Base-by-base conservation (phyloP, 768 basidiomycete genomes). In the Agrocybe praecox region DNA sequence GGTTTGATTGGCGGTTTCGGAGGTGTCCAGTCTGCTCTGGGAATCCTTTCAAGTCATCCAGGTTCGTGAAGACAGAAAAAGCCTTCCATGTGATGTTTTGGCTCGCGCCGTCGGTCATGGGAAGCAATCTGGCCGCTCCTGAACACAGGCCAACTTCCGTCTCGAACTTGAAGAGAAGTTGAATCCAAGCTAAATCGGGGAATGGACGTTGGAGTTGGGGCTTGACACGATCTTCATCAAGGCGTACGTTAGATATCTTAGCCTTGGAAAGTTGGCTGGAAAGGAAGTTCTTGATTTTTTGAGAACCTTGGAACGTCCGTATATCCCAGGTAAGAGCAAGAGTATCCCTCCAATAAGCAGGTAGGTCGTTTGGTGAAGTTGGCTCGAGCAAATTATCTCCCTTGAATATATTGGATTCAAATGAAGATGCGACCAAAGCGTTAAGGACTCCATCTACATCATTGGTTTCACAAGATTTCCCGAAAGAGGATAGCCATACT, bases 161-260 rank as follows among this genome's bases (percentile, higher is more conserved):
- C 48, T 80, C 78, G 60, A 89, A 90, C 5, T 70, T 76, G 65
- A 90, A 87, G 53, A 81, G 67, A 29, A 78, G 69, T 23, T 80
- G 78, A 42, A 90, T 67, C 81, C 86, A 89, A 0, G 74, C 76
- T 5, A 90, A 55, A 60, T 83, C 85, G 0, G 83, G 76, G 53
- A 74, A 78, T 2, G 78, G 80, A 15, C 66, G 71, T 48, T 74
- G 65, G n/a, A 82, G 49, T 22, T 14, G 24, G 15, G 62, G 73
- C 51, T 50, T 49, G 0, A 57, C 53, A 11, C 62, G 56, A 9
- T 58, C 48, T 42, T 45, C 52, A n/a, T 85, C 42, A 21, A 58
- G 36, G n/a, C 14, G 15, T 5, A 46, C 52, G 14, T 53, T 53
- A 6, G 52, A 53, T 17, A 53, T 47, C 21, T 33, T 33, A 2